Evolutionary conservation across 2,329 filamentous ascomycete genomes (phyloP).

Genomic region (Beauveria asiatica): DNA sequence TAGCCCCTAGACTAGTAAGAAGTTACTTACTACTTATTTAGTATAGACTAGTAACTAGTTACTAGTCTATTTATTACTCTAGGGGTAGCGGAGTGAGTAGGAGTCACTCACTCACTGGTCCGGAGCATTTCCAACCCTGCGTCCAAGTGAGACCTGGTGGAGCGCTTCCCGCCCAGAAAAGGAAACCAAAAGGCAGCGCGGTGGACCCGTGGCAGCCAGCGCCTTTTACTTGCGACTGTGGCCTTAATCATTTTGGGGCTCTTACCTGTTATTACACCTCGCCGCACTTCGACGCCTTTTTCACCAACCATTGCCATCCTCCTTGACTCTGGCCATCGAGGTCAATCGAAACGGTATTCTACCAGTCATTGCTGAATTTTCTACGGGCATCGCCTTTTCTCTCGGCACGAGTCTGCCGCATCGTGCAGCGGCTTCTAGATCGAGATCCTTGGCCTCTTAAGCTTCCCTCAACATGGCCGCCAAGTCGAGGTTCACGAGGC

Average conservation of each 20-base stretch:
- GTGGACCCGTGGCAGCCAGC: conserved; percentile 4
- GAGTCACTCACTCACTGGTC: too few species aligned
- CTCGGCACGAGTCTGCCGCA: background rate
- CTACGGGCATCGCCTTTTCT: background rate
- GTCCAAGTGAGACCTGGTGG: too few species aligned
- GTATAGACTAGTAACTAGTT: too few species aligned
- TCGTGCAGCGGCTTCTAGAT: conserved; percentile 1
- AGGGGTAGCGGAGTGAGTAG: too few species aligned
- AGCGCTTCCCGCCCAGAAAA: background rate
- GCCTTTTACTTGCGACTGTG: conserved; percentile 27
- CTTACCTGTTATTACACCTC: background rate
- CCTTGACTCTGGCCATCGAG: conserved; percentile 18
- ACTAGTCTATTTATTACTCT: too few species aligned
- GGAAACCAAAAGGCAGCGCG: background rate
- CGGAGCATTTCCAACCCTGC: too few species aligned
- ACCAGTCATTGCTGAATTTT: background rate
- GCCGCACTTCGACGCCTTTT: background rate
- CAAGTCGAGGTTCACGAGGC: conserved; percentile 90
- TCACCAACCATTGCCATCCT: background rate
- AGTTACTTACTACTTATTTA: too few species aligned
- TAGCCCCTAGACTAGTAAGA: too few species aligned
- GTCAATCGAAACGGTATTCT: background rate
- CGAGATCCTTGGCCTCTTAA: background rate
- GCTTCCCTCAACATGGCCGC: conserved; percentile 55
- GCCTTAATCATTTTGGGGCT: conserved; percentile 19